Evolutionary conservation across 1,284 basidiomycete species (phyloP), one percentile per base, ranked within the genome.

Genomic region (Albatrellus sp.): DNA sequence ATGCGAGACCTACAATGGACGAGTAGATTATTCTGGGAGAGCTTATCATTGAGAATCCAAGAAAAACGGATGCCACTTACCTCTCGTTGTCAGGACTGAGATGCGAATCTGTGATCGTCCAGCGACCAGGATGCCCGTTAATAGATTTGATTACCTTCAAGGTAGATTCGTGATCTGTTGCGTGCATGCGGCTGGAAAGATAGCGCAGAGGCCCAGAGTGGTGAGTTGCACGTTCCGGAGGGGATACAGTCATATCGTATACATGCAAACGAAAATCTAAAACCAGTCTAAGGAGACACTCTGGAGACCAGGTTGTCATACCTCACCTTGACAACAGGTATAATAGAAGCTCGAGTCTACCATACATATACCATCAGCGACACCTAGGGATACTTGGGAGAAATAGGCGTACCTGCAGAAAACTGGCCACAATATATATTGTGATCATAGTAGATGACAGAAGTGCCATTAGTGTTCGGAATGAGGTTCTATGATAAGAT

Each of bases 91-190:
- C 83, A 3, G 86, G 86, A 48, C 87, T 90, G 9, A 96, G 68
- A 60, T 97, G 90, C 11, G 90, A 91, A 62, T 98, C 94, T 2
- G 92, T 94, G 45, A 96, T 85, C 0, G 92, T 94, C 92, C 92
- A 96, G 30, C 75, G 68, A 7, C 85, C 85, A 30, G 75, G 68
- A 43, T 73, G 65, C 1, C 89, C 92, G 56, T 79, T 72, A 42
- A 94, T 85, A 0, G 76, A 77, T 60, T 92, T 90, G 53, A 81
- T 73, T 31, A 82, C 66, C 51, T 80, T 80, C 72, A 94, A 74
- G 14, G 72, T 80, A 0, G 84, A 80, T 48, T 86, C 69, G 37
- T 70, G 67, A 13, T 58, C 55, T 41, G 66, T 61, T 11, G 47
- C 43, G 14, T 56, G 49, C 32, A 54, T 42, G 37, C 47, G 47